These are phyloP conservation scores for Fusarium duplospermum DNA, from an alignment of 2,329 filamentous ascomycete genomes.

Conservation along the genomic window DNA sequence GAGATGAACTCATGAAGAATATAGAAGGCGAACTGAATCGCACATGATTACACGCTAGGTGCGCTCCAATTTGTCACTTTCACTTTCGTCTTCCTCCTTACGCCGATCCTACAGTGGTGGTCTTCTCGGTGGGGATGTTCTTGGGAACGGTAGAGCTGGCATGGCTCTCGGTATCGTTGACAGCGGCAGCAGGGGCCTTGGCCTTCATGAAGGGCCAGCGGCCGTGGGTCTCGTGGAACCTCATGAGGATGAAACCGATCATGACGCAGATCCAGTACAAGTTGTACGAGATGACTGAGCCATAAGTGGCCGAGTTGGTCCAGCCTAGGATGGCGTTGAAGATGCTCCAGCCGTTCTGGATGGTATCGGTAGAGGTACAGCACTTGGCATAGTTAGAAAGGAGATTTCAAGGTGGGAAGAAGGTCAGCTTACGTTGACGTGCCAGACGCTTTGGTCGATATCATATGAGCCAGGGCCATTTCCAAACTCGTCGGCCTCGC, in stretches of 20 bases:
- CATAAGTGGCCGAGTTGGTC: constrained; percentile 89
- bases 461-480: constrained; percentile 81
- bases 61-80: not conserved
- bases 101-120: constrained; percentile 32
- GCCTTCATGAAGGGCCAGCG: constrained; percentile 59
- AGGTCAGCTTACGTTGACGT: constrained; percentile 75
- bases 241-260: constrained; percentile 72
- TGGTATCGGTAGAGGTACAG: constrained; percentile 77
- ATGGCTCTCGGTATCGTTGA: constrained; percentile 44
- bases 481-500: constrained; percentile 63
- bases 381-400: constrained; percentile 61
- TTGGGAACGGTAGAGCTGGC: constrained; percentile 38
- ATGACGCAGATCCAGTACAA: constrained; percentile 86
- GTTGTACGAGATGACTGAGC: constrained; percentile 88
- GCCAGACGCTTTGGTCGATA: constrained; percentile 82
- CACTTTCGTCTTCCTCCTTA: not conserved
- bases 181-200: constrained; percentile 39
- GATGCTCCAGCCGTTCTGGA: constrained; percentile 85
- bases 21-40: constrained; percentile 21
- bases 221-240: constrained; percentile 72
- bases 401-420: not conserved
- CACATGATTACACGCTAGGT: constrained; percentile 2
- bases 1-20: constrained; percentile 31
- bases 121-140: constrained; percentile 43
- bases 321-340: constrained; percentile 90